A percentile compares a stretch with the other conserved stretches of the same genome.
phyloP scores from a whole-genome alignment of 2,329 filamentous ascomycete species.

The Samsoniella hepiali region DNA sequence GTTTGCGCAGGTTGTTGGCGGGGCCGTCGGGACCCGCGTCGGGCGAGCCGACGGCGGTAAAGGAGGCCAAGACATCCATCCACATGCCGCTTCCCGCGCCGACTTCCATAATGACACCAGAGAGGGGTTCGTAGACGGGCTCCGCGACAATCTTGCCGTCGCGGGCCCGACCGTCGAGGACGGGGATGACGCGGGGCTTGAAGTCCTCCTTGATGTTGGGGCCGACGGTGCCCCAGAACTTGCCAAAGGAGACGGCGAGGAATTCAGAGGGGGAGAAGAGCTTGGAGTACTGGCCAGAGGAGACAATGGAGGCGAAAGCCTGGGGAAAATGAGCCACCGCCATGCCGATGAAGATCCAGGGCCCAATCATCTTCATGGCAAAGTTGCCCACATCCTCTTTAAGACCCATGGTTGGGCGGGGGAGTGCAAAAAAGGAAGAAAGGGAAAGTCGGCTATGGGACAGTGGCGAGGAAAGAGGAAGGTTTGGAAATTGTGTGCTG shows the following conservation, averaged over 20 bases:
- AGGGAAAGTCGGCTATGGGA: not conserved
- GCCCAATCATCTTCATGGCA: conserved; percentile 39
- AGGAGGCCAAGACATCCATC: conserved; percentile 49
- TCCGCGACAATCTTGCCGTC: conserved; percentile 36
- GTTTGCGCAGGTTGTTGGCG: conserved; percentile 22
- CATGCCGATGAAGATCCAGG: conserved; percentile 51
- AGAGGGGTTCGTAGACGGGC: conserved; percentile 37
- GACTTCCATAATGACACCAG: conserved; percentile 57
- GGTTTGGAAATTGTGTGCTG: not conserved
- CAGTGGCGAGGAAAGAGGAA: not conserved
- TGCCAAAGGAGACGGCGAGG: conserved; percentile 54
- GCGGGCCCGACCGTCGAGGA: conserved; percentile 49
- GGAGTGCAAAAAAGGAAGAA: not conserved
- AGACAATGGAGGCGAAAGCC: conserved; percentile 45
- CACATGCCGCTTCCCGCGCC: conserved; percentile 61
- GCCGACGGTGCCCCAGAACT: conserved; percentile 57
- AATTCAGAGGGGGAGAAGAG: conserved; percentile 43
- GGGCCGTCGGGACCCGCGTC: conserved; percentile 18
- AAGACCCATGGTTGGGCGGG: not conserved
- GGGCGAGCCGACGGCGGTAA: conserved; percentile 20
- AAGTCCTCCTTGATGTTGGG: conserved; percentile 45
- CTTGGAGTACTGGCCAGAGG: conserved; percentile 31
- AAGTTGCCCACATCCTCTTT: conserved; percentile 17
- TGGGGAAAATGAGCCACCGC: conserved; percentile 49
- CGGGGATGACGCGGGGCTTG: conserved; percentile 45